These are phyloP conservation scores for Hortiboletus campestris DNA, from an alignment of 768 basidiomycete species.

Conservation along the genomic window DNA sequence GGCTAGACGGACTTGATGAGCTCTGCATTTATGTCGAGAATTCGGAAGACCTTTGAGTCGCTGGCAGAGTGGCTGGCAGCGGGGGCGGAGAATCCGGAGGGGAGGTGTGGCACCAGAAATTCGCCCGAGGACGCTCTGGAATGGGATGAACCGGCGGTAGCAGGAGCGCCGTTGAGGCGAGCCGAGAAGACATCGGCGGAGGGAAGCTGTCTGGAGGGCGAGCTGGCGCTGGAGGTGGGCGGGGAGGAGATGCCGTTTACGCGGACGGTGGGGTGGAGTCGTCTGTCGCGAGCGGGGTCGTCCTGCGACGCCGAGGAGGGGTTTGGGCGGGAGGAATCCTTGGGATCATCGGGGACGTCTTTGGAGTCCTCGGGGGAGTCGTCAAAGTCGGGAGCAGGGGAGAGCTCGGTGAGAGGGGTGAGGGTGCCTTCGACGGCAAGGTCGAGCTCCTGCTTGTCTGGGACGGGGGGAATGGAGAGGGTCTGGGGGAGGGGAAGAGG, in stretches of 20 bases:
- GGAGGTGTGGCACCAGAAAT: slow-evolving; percentile 29
- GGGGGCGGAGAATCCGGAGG: slow-evolving; percentile 21
- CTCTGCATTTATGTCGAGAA: slow-evolving; percentile 69
- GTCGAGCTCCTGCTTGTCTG: slow-evolving; percentile 34
- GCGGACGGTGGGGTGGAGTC: slow-evolving; percentile 12
- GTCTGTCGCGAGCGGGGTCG: slow-evolving; percentile 18
- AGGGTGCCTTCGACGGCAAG: slow-evolving; percentile 45
- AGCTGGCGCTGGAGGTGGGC: slow-evolving; percentile 14
- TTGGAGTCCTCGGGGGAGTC: slow-evolving; percentile 34
- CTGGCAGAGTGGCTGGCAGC: slow-evolving; percentile 6
- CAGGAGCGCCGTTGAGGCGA: slow-evolving; percentile 21
- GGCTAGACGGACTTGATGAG: slow-evolving; percentile 54
- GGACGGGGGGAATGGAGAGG: slow-evolving; percentile 11
- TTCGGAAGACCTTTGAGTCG: slow-evolving; percentile 49
- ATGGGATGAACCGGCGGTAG: slow-evolving; percentile 24
- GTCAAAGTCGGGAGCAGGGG: slow-evolving; percentile 61
- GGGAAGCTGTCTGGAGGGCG: slow-evolving; percentile 24
- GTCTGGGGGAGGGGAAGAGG: slow-evolving; percentile 17
- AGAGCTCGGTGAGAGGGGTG: slow-evolving; percentile 76
- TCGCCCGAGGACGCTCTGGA: slow-evolving; percentile 29
- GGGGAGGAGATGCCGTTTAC: slow-evolving; percentile 26
- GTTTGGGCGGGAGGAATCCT: slow-evolving; percentile 8
- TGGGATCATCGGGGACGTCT: slow-evolving; percentile 38
- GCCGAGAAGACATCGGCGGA: slow-evolving; percentile 19
- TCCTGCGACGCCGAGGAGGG: slow-evolving; percentile 18